Evolutionary conservation across 768 basidiomycete genomes (phyloP).

Genomic region (Terana coerulea): DNA sequence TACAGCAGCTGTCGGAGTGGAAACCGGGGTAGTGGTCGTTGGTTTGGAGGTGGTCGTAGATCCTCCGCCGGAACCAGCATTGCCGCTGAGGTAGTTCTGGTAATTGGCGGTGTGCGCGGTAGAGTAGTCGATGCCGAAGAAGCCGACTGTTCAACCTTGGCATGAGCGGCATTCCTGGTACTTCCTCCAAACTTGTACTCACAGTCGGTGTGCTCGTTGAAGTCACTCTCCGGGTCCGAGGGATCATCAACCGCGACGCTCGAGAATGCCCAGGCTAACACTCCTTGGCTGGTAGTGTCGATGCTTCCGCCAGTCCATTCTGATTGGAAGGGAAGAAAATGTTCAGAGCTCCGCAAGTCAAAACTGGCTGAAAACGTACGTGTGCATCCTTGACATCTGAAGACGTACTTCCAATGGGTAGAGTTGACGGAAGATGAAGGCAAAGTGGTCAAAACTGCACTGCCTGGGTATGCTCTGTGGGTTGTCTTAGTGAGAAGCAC

Average conservation of each 20-base stretch:
- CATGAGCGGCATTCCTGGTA: too few species aligned
- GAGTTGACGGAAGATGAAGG: conserved; percentile 48
- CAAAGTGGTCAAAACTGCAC: conserved; percentile 45
- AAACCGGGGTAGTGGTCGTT: conserved; percentile 29
- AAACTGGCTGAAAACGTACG: conserved; percentile 31
- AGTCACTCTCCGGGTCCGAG: conserved; percentile 45
- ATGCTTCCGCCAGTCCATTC: conserved; percentile 41
- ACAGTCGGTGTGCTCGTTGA: conserved; percentile 60
- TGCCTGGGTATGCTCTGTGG: conserved; percentile 12
- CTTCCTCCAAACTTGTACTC: conserved; percentile 15
- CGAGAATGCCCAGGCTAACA: conserved; percentile 51
- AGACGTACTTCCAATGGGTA: conserved; percentile 68
- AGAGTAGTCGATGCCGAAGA: conserved; percentile 51
- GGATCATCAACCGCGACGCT: conserved; percentile 43
- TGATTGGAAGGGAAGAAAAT: conserved; percentile 12
- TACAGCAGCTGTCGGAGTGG: conserved; percentile 32
- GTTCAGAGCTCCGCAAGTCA: too few species aligned
- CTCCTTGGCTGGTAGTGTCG: conserved; percentile 29
- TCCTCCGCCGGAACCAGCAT: conserved; percentile 29
- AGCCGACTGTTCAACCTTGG: conserved; percentile 41
- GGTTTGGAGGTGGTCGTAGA: conserved; percentile 29
- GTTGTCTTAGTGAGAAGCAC: background rate
- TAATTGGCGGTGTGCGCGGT: conserved; percentile 46
- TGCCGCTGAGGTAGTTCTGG: conserved; percentile 45
- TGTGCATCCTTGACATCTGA: conserved; percentile 64